Base-by-base conservation (phyloP, 202 grass and related monocot genomes). In the Panicum virgatum region DNA sequence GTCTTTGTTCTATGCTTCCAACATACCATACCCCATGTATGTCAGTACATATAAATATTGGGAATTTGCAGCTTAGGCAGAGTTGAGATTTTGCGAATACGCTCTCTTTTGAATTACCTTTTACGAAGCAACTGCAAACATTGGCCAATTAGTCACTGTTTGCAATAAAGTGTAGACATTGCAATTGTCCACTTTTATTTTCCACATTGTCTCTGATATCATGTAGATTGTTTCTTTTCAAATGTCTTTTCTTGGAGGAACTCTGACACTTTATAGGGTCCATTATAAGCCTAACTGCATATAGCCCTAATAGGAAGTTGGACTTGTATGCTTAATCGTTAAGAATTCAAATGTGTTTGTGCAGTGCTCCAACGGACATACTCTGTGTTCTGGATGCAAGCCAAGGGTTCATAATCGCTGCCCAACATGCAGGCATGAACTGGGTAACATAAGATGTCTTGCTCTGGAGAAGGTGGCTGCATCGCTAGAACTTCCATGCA, bases 371-470 rank as follows among this genome's bases (percentile, higher is more conserved):
- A 98, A 98, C 51, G 96, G 96, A 20, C 96, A 98, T 84, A 98
- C 96, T 76, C 76, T 98, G 38, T 98, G 96, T 80, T 96, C 96
- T 75, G 89, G 86, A 73, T 98, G 96, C 90, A 98, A 98, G 79
- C 92, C 90, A 50, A 88, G 90, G 85, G 92, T 98, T 83, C 96
- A 98, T 56, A 98, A 98, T 75, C 92, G 90, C 18, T 98, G 96
- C 36, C 96, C 96, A 45, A 98, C 96, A 46, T 98, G 96, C 88
- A 91, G 96, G 74, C 91, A 95, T 81, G 96, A 98, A 85, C 63
- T 98, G n/a, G 96, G 96, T 29, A 98, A 98, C 64, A 96, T 98
- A 91, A 90, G 96, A 82, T 98, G 96, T 27, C 92, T 98, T 75
- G 96, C 96, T n/a, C 68, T 98, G 38, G 96, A 98, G 78, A 98